Percentiles rank a stretch among this genome's conserved stretches.
Conservation (phyloP, 192 early-diverging fungal species). For the Neocallimastix lanati region DNA sequence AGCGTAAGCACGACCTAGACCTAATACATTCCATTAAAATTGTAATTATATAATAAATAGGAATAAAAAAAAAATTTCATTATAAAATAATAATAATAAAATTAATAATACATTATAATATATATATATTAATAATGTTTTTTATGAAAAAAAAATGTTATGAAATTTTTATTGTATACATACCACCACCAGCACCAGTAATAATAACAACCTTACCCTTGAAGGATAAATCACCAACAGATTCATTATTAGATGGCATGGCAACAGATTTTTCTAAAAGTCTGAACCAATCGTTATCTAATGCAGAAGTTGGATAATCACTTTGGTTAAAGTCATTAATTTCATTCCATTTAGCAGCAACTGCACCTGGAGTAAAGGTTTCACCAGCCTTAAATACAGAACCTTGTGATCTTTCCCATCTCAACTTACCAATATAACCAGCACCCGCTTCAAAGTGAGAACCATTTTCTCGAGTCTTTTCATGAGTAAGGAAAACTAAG, state of each 20-base stretch:
- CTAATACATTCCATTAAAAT: conserved; percentile 7
- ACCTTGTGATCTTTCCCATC: conserved; percentile 78
- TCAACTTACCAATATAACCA: conserved; percentile 19
- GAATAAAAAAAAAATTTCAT: no score
- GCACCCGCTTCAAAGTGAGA: conserved; percentile 3
- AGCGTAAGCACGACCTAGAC: conserved; percentile 82
- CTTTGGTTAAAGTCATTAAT: conserved; percentile 45
- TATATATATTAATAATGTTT: no score
- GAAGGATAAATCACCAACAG: conserved; percentile 2
- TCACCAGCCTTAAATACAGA: conserved; percentile 79
- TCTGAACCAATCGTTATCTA: background rate
- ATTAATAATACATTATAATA: no score
- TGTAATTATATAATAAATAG: no score
- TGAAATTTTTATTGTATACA: no score
- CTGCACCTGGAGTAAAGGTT: conserved; percentile 64
- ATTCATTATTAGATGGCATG: background rate
- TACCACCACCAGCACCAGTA: conserved; percentile 60
- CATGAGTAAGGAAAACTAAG: conserved; percentile 1
- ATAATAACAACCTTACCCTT: conserved; percentile 68
- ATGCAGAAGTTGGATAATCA: background rate
- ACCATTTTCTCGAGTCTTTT: conserved; percentile 1
- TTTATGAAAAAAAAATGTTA: no score
- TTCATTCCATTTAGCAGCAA: conserved; percentile 54
- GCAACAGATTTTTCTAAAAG: background rate
- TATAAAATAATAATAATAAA: no score